Evolutionary conservation across 1,284 basidiomycete genomes (phyloP).

Genomic region (Stereum hirsutum): DNA sequence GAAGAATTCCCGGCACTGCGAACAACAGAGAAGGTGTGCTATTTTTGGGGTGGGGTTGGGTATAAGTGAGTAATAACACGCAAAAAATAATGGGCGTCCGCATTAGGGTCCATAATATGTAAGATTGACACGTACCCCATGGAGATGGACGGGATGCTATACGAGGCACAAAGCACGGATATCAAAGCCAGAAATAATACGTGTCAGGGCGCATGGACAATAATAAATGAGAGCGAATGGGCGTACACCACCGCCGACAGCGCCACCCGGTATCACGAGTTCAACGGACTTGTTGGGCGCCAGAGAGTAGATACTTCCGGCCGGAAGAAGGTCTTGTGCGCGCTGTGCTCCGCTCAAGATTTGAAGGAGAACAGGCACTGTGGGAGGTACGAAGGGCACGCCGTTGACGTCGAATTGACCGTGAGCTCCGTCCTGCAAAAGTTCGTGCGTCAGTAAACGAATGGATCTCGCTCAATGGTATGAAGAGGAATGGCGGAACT

Average conservation of each 20-base stretch:
- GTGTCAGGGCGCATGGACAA: background rate
- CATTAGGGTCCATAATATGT: constrained; percentile 2
- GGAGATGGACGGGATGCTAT: constrained; percentile 29
- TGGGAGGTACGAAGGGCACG: constrained; percentile 16
- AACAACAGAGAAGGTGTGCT: constrained; percentile 21
- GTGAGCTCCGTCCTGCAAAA: background rate
- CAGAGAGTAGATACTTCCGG: constrained; percentile 19
- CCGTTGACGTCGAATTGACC: constrained; percentile 17
- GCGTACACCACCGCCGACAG: constrained; percentile 16
- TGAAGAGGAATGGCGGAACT: too few relatives aligned
- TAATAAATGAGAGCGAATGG: background rate
- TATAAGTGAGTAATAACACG: too few relatives aligned
- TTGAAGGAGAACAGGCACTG: constrained; percentile 15
- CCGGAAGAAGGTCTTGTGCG: constrained; percentile 20
- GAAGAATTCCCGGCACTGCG: constrained; percentile 16
- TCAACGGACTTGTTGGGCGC: constrained; percentile 24
- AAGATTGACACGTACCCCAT: constrained; percentile 15
- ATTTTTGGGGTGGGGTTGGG: too few relatives aligned
- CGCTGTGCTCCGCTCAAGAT: constrained; percentile 17
- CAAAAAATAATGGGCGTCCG: too few relatives aligned
- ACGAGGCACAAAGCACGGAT: background rate
- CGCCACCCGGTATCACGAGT: constrained; percentile 20
- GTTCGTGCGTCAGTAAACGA: background rate
- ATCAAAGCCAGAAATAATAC: background rate
- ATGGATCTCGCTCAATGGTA: too few relatives aligned